Base-by-base conservation (phyloP, 1,284 basidiomycete species). In the Xerocomus nothofagi region DNA sequence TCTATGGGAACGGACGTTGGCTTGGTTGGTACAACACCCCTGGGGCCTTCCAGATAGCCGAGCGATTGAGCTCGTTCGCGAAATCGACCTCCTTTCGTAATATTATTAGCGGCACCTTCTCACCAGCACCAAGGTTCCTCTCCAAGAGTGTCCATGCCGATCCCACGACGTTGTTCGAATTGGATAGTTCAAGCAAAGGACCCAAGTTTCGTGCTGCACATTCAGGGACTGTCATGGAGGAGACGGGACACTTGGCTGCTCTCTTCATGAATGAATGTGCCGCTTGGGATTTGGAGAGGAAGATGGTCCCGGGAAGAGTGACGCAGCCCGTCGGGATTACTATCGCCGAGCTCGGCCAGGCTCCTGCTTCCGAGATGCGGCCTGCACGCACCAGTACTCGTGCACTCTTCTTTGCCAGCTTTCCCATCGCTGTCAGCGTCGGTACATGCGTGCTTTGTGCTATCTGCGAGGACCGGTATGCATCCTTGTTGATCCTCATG, bases 21-120 rank as follows among this genome's bases (percentile, higher is more conserved):
- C 27, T 65, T 9, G 65, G 65, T 20, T 67, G 61, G 62, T 63
- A 68, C 39, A 67, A 67, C 21, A 55, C 50, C n/a, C 63, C 65
- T 6, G 65, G 65, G 1, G 54, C 57, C 10, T 61, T 65, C 39
- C 51, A 51, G 1, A 42, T 66, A 4, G 60, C 55, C 37, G 57
- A 56, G 41, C 54, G 53, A 9, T 51, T 62, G 26, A 51, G 46
- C 24, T 33, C 47, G 20, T 53, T 68, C 14, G 54, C 59, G 1
- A 53, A 49, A 11, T 57, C 56, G 5, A 34, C 43, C 5, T 32
- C 58, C 8, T 24, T 45, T 23, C n/a, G 11, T 32, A 15, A 15
- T n/a, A 24, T n/a, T 4, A n/a, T 18, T 26, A n/a, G 14, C 4
- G 47, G 24, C 41, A 40, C 44, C 18, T 23, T 38, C 4, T 54